These are phyloP conservation scores for Cercophora samala DNA, from an alignment of 495 filamentous ascomycete genomes.

Conservation along the genomic window DNA sequence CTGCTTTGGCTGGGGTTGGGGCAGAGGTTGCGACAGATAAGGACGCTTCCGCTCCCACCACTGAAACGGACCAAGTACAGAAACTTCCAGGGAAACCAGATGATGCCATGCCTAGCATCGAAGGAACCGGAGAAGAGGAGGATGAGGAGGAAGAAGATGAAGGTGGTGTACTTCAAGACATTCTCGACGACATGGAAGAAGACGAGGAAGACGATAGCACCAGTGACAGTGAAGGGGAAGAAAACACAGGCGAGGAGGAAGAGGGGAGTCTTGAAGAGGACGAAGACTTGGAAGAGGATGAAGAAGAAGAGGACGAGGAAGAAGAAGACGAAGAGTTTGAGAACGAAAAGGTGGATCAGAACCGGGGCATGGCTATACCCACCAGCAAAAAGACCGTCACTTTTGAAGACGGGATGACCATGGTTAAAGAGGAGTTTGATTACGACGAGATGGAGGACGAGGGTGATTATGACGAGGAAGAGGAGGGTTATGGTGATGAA, in stretches of 20 bases:
- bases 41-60: background rate
- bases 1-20: background rate
- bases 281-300: conserved; percentile 16
- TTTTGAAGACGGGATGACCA: background rate
- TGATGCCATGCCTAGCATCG: background rate
- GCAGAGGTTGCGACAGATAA: conserved; percentile 7
- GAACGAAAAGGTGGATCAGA: background rate
- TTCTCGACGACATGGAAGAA: conserved; percentile 11
- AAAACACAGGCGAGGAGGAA: conserved; percentile 17
- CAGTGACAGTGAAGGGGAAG: conserved; percentile 5
- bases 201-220: conserved; percentile 11
- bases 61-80: conserved; percentile 10
- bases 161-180: background rate
- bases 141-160: conserved; percentile 12
- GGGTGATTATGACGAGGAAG: conserved; percentile 8
- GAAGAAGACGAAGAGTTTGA: conserved; percentile 17
- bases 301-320: conserved; percentile 22
- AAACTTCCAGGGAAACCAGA: conserved; percentile 17
- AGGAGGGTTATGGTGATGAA: conserved; percentile 14
- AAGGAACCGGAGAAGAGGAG: conserved; percentile 3
- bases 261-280: conserved; percentile 16
- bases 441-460: conserved; percentile 8
- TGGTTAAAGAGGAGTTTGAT: background rate
- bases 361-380: background rate
- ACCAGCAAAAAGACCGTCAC: conserved; percentile 1